Evolutionary conservation across 176 grass and related monocot genomes (phyloP).

Genomic region (Oryza punctata): DNA sequence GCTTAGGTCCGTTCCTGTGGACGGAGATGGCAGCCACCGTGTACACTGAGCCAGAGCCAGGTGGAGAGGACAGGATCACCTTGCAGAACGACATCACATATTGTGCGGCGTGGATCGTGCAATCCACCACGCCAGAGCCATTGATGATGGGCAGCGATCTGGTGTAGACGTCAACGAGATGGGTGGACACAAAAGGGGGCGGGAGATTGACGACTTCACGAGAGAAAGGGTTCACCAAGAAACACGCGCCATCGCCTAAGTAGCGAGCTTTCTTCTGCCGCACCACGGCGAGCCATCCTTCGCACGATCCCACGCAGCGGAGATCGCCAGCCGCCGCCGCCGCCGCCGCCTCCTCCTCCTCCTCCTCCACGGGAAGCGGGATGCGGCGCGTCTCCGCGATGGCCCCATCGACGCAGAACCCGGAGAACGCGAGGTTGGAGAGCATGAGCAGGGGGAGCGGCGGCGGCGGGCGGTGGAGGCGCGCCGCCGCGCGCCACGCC

Average conservation of each 20-base stretch:
- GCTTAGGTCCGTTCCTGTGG: constrained; percentile 2
- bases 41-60: constrained; percentile 21
- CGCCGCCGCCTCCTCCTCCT: too few relatives aligned
- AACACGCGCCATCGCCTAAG: constrained; percentile 36
- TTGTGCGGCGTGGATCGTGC: constrained; percentile 2
- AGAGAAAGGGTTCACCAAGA: constrained; percentile 44
- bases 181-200: background rate
- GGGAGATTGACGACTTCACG: constrained; percentile 19
- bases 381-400: background rate
- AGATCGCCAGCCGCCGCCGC: background rate
- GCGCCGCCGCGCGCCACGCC: constrained; percentile 29
- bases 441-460: constrained; percentile 39
- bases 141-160: constrained; percentile 36
- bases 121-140: constrained; percentile 34
- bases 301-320: constrained; percentile 39
- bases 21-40: constrained; percentile 23
- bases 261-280: constrained; percentile 19
- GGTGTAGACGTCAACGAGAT: constrained; percentile 18
- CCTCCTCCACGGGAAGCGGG: constrained; percentile 1
- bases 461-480: constrained; percentile 24
- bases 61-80: constrained; percentile 38
- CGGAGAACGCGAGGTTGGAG: constrained; percentile 16
- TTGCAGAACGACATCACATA: constrained; percentile 56
- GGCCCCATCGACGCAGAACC: constrained; percentile 13
- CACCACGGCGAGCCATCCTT: constrained; percentile 39